Evolutionary conservation across 2,329 filamentous ascomycete species (phyloP), one percentile per base, ranked within the genome.

Genomic region (Fonsecaea pedrosoi): DNA sequence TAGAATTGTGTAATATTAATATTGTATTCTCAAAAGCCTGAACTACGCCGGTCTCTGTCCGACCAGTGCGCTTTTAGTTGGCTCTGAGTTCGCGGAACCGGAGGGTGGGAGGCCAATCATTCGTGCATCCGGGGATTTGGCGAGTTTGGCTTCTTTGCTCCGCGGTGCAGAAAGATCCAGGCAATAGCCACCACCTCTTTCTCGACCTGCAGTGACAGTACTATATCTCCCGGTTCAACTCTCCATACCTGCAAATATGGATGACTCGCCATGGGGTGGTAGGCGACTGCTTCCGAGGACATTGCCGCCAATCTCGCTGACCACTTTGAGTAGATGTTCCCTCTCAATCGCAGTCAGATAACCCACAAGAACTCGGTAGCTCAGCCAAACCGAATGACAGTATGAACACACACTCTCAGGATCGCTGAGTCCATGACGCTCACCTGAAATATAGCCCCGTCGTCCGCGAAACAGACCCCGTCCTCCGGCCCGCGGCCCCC

Each of bases 191-290:
- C 38, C 25, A 25, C 25, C 25, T 57, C 18, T 54, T 42, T 54
- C 30, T 45, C 35, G 21, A 25, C 50, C 53, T 38, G 40, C 30
- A 18, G 6, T n/a, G 18, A 54, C 25, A 12, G 25, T 25, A 25
- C 25, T n/a, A 18, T 34, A 55, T 42, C 32, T 50, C 48, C 56
- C 37, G 25, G 55, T 40, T 50, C 30, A 13, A 48, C 21, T 6
- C 35, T 21, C 57, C 15, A 54, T 54, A 56, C 6, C 34, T 50
- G 64, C 32, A 32, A 61, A 61, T 12, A 73, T 73, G 71, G 71
- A 73, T 30, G 82, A 83, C 74, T 83, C 82, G 67, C 82, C 82
- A 61, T 83, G 82, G 82, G 81, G 79, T 73, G 82, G 82, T 83
- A 77, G 70, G 78, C 71, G 38, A 72, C 73, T 71, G 74, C 74